A percentile compares a stretch with the other conserved stretches of the same genome.
Conservation (phyloP, 805 yeast species). For the Ogataea thermomethanolica region DNA sequence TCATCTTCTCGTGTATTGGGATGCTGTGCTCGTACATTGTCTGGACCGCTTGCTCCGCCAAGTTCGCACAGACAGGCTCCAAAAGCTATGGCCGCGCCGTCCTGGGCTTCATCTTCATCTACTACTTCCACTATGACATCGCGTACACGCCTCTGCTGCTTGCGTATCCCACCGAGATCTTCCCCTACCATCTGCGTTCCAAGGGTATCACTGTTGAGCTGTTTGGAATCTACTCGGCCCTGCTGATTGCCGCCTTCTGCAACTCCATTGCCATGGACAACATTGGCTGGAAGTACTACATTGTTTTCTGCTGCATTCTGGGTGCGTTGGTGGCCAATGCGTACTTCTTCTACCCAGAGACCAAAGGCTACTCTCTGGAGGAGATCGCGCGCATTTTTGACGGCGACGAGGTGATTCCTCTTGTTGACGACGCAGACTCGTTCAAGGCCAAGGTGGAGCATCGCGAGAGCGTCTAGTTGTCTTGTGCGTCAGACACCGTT, state of each 20-base stretch:
- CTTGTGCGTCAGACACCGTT: not conserved
- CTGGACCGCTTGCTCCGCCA: slow-evolving; percentile 49
- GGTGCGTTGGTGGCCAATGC: slow-evolving; percentile 20
- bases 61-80: slow-evolving; percentile 15
- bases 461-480: slow-evolving; percentile 8
- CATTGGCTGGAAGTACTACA: slow-evolving; percentile 37
- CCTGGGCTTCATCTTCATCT: slow-evolving; percentile 22
- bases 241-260: slow-evolving; percentile 24
- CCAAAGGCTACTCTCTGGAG: slow-evolving; percentile 38
- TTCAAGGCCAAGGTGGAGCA: slow-evolving; percentile 14
- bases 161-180: slow-evolving; percentile 46
- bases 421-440: slow-evolving; percentile 6
- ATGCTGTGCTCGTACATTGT: slow-evolving; percentile 40
- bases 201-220: slow-evolving; percentile 50
- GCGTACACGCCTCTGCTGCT: slow-evolving; percentile 46
- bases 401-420: slow-evolving; percentile 9
- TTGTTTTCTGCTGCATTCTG: slow-evolving; percentile 34
- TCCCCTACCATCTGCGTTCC: slow-evolving; percentile 54
- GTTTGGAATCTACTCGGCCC: slow-evolving; percentile 15
- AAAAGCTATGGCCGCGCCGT: slow-evolving; percentile 26
- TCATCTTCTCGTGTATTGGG: slow-evolving; percentile 33
- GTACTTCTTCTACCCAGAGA: slow-evolving; percentile 46
- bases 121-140: slow-evolving; percentile 40
- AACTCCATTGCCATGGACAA: slow-evolving; percentile 39
- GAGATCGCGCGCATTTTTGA: slow-evolving; percentile 45